These are phyloP conservation scores for Daldinia grandis DNA, from an alignment of 495 filamentous ascomycete genomes.

Conservation along the genomic window DNA sequence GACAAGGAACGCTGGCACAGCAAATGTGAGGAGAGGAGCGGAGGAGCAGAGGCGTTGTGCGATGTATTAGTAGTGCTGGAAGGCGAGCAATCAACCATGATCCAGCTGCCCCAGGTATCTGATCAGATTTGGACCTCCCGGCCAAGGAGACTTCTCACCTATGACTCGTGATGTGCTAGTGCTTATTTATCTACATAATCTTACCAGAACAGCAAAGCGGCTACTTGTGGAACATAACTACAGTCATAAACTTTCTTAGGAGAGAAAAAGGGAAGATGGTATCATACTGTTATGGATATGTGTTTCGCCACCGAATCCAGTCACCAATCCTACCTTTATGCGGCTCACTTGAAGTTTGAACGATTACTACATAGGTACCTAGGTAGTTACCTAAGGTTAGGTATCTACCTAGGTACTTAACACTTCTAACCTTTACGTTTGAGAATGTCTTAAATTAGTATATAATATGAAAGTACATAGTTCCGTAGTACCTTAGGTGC, in stretches of 20 bases:
- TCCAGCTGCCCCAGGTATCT: neutral
- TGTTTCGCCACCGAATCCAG: neutral
- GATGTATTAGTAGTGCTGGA: neutral
- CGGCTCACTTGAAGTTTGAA: neutral
- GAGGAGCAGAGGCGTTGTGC: neutral
- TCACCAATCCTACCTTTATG: neutral
- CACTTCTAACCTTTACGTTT: too few species aligned
- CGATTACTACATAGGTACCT: neutral
- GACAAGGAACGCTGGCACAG: neutral
- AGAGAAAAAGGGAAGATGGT: neutral
- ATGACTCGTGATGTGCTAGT: neutral
- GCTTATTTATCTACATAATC: neutral
- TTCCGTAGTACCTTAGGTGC: neutral
- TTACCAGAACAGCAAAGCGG: neutral
- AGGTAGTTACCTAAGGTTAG: too few species aligned
- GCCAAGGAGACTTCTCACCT: neutral
- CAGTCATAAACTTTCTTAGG: neutral
- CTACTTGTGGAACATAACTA: neutral
- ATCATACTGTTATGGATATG: neutral
- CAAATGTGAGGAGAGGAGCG: neutral
- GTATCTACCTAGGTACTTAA: neutral
- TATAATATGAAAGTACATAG: neutral
- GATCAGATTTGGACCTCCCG: neutral
- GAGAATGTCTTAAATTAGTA: too few species aligned
- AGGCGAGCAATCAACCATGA: neutral